Conservation (phyloP, 129 eudicot species). For the Tagetes erecta region DNA sequence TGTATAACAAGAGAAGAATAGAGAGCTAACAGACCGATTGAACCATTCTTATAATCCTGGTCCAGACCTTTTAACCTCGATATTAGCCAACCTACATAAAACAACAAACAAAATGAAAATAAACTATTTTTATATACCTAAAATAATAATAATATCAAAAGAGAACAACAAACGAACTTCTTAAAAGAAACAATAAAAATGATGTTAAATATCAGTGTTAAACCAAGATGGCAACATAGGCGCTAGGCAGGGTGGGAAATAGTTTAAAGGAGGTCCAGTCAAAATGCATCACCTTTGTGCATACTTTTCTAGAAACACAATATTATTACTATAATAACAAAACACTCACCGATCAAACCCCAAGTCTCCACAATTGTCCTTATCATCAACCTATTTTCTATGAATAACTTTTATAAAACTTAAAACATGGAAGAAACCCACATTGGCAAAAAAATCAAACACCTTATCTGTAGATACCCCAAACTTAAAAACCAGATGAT, state of each 20-base stretch:
- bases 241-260: background rate
- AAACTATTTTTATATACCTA: background rate
- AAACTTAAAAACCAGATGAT: too few species aligned
- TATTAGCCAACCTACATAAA: constrained; percentile 66
- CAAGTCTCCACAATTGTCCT: too few species aligned
- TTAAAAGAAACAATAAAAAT: background rate
- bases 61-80: constrained; percentile 55
- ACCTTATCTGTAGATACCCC: too few species aligned
- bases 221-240: background rate
- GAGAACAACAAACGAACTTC: background rate
- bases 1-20: constrained; percentile 68
- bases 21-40: constrained; percentile 36
- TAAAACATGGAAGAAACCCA: too few species aligned
- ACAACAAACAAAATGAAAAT: background rate
- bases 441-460: too few species aligned
- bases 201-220: background rate
- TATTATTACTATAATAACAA: background rate
- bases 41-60: constrained; percentile 33
- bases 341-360: too few species aligned
- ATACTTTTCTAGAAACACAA: background rate
- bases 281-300: too few species aligned
- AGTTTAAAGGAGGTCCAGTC: background rate
- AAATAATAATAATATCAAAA: background rate
- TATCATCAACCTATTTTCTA: too few species aligned
- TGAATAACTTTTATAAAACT: too few species aligned